Evolutionary conservation across 495 filamentous ascomycete genomes (phyloP), one percentile per base, ranked within the genome.

Genomic region (Podospora pseudopauciseta): DNA sequence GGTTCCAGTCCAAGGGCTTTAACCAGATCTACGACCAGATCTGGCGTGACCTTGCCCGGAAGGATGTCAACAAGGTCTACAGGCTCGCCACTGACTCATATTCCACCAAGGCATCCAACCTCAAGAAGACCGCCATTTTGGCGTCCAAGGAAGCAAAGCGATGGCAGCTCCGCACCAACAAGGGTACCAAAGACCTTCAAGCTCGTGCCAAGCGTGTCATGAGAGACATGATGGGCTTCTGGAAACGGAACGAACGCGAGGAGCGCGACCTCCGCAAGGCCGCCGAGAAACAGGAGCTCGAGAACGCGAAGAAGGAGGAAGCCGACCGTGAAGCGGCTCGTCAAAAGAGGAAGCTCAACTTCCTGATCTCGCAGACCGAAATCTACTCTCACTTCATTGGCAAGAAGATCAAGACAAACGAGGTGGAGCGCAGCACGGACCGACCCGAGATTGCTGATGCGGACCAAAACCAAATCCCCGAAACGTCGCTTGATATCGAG

Each of bases 221-320:
- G 95, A 88, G 95, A 71, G 95, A 99, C 80, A 99, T 99, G 95
- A 95, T 97, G 89, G 87, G 90, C 32, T 99, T 98, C 88, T 99
- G 95, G 95, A 98, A 98, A 78, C 90, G 94, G 61, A 99, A 99
- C 78, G 95, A 99, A 80, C 88, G 93, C 54, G 96, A 98, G 74
- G 95, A 99, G 79, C 91, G 96, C 68, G 95, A 98, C 74, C 82
- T 96, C 67, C 89, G 95, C 63, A 96, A 96, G 76, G 87, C 92
- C 60, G 96, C 95, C 16, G 95, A 99, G 82, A 92, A 90, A 76
- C 94, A 97, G 78, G 96, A 98, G 80, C 87, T 98, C 20, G 95
- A 99, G 76, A 94, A 94, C 71, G 94, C 95, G 27, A 94, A 94
- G 80, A 96, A 93, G 80, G 94, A 92, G 63, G 95, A 99, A 80